phyloP scores from a whole-genome alignment of 495 filamentous ascomycete genomes.

The Apodospora peruviana region DNA sequence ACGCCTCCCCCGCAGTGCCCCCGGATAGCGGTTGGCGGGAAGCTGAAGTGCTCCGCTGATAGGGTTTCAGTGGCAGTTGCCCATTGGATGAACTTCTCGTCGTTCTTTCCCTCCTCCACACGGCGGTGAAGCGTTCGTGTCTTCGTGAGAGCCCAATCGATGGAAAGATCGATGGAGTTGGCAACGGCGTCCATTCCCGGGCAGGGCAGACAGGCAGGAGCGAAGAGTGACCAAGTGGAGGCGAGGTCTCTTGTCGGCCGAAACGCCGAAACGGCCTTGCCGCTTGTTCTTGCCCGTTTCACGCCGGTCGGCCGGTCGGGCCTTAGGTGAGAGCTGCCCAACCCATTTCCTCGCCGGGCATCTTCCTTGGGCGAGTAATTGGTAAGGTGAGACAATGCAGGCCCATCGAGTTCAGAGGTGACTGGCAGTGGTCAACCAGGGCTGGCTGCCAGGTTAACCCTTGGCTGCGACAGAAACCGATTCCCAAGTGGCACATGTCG shows the following conservation, averaged over 20 bases:
- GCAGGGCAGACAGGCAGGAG: neutral
- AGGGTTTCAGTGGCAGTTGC: neutral
- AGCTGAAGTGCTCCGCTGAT: neutral
- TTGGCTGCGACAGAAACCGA: neutral
- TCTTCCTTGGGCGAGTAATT: neutral
- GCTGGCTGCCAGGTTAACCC: neutral
- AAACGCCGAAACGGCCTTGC: neutral
- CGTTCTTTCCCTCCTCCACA: neutral
- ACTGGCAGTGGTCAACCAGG: neutral
- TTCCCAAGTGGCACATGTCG: neutral
- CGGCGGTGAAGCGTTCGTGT: neutral
- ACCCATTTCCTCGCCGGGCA: neutral
- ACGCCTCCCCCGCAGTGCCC: neutral
- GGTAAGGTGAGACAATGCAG: neutral
- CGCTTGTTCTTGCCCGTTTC: slow-evolving; percentile 1
- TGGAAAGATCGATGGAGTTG: neutral
- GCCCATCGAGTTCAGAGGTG: neutral
- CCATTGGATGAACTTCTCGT: neutral
- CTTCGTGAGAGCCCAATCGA: neutral
- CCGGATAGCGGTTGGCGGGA: neutral
- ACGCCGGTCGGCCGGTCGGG: neutral
- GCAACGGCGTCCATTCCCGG: neutral
- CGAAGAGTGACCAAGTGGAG: neutral
- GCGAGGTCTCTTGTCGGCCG: neutral
- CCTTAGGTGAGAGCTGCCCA: neutral